Conservation (phyloP, 1,284 basidiomycete genomes). For the Anthracocystis walkeri region DNA sequence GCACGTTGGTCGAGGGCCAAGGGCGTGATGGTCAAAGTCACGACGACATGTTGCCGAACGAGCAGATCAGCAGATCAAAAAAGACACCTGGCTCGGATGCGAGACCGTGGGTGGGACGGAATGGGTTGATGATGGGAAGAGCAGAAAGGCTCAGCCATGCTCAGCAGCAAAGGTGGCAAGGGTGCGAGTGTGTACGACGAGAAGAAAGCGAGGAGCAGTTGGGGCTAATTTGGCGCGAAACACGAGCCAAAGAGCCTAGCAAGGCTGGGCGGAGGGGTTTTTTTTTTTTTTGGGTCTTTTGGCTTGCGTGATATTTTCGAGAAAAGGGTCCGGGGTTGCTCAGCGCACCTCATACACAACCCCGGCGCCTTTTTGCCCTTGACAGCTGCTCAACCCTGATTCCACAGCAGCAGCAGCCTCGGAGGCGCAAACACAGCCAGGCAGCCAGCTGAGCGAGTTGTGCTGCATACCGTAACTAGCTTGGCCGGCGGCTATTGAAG, state of each 20-base stretch:
- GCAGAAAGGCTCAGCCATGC: not conserved
- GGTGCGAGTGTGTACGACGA: not conserved
- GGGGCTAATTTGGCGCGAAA: conserved; percentile 8
- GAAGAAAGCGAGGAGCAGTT: conserved; percentile 6
- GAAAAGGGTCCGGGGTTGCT: conserved; percentile 8
- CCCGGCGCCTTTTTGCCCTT: too few relatives aligned
- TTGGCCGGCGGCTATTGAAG: too few relatives aligned
- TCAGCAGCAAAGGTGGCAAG: conserved; percentile 13
- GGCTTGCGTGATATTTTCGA: not conserved
- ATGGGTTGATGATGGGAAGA: not conserved
- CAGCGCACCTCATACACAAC: too few relatives aligned
- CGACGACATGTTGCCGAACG: conserved; percentile 12
- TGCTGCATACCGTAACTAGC: not conserved
- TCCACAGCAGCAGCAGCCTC: conserved; percentile 6
- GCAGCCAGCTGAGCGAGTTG: conserved; percentile 12
- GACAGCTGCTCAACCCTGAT: conserved; percentile 7
- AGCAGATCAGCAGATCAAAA: conserved; percentile 2
- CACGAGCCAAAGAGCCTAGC: too few relatives aligned
- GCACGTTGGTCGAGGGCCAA: conserved; percentile 23
- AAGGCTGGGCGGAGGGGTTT: conserved; percentile 37
- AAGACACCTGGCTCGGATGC: not conserved
- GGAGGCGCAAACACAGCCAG: too few relatives aligned
- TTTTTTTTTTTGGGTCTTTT: conserved; percentile 14
- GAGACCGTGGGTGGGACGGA: not conserved
- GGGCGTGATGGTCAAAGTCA: conserved; percentile 18